phyloP scores from a whole-genome alignment of 768 basidiomycete species.

The Boletus reticuloceps region DNA sequence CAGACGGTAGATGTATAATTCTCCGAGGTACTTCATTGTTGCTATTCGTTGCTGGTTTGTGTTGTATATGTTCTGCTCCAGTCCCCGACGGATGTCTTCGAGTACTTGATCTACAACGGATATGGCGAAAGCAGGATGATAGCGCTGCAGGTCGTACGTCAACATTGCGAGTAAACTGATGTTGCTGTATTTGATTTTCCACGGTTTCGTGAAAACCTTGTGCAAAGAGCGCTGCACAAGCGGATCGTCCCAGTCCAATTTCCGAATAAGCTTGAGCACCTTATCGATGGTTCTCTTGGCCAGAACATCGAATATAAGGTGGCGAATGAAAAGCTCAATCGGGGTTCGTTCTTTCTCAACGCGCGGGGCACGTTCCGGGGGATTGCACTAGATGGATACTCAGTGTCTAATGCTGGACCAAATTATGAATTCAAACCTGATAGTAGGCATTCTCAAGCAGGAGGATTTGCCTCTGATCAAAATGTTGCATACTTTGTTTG shows the following conservation, averaged over 20 bases:
- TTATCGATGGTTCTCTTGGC: conserved; percentile 95
- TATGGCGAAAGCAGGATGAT: conserved; percentile 86
- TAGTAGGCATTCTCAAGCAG: conserved; percentile 98
- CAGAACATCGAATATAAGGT: conserved; percentile 92
- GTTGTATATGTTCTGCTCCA: conserved; percentile 94
- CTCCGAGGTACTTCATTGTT: conserved; percentile 92
- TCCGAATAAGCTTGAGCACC: conserved; percentile 87
- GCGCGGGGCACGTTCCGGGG: conserved; percentile 86
- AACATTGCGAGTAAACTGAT: conserved; percentile 90
- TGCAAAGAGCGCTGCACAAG: conserved; percentile 60
- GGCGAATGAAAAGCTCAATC: conserved; percentile 92
- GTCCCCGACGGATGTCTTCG: conserved; percentile 85
- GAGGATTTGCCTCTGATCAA: conserved; percentile 87
- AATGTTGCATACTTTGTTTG: conserved; percentile 90
- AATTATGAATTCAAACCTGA: conserved; percentile 51
- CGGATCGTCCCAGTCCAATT: conserved; percentile 92
- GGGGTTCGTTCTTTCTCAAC: conserved; percentile 82
- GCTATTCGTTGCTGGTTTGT: conserved; percentile 92
- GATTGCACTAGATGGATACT: conserved; percentile 73
- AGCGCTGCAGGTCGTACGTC: conserved; percentile 91
- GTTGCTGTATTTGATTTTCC: conserved; percentile 94
- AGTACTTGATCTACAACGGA: conserved; percentile 91
- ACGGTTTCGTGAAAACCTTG: conserved; percentile 95
- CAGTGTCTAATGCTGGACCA: conserved; percentile 6
- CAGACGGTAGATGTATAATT: conserved; percentile 94